phyloP scores from a whole-genome alignment of 331 rosid genomes.

The Pyrus hybrid region DNA sequence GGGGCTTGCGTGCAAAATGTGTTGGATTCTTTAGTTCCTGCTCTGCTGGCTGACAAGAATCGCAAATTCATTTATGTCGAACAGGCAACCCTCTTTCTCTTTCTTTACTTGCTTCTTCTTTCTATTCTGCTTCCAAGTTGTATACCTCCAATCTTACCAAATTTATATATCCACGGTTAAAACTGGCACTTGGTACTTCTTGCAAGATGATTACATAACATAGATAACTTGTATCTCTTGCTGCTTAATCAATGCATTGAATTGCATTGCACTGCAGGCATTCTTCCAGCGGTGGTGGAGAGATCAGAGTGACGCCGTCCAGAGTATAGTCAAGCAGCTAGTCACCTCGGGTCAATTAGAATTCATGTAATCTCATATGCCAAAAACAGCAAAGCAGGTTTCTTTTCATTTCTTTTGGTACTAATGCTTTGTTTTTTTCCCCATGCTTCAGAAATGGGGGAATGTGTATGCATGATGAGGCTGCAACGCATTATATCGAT shows the following conservation, averaged over 20 bases:
- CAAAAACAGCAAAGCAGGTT: background rate
- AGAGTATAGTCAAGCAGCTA: slow-evolving; percentile 50
- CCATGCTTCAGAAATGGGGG: slow-evolving; percentile 77
- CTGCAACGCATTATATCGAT: slow-evolving; percentile 76
- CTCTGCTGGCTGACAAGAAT: slow-evolving; percentile 71
- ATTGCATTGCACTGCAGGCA: slow-evolving; percentile 26
- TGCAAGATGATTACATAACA: background rate
- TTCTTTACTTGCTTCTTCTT: background rate
- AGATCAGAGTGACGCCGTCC: slow-evolving; percentile 49
- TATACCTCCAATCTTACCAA: background rate
- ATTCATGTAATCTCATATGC: slow-evolving; percentile 46
- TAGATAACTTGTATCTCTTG: background rate
- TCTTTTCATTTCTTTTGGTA: background rate
- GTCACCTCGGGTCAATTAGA: slow-evolving; percentile 84
- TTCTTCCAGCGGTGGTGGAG: slow-evolving; percentile 92
- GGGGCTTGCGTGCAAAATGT: slow-evolving; percentile 98
- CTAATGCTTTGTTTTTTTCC: background rate
- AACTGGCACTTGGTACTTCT: background rate
- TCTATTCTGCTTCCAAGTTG: background rate
- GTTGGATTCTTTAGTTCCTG: slow-evolving; percentile 73
- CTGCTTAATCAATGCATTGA: background rate
- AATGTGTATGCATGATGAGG: slow-evolving; percentile 95
- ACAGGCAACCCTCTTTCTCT: slow-evolving; percentile 24
- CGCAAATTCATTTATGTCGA: slow-evolving; percentile 91
- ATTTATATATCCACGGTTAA: background rate